Evolutionary conservation across 768 basidiomycete species (phyloP), one percentile per base, ranked within the genome.

Genomic region (Naematelia encephala): DNA sequence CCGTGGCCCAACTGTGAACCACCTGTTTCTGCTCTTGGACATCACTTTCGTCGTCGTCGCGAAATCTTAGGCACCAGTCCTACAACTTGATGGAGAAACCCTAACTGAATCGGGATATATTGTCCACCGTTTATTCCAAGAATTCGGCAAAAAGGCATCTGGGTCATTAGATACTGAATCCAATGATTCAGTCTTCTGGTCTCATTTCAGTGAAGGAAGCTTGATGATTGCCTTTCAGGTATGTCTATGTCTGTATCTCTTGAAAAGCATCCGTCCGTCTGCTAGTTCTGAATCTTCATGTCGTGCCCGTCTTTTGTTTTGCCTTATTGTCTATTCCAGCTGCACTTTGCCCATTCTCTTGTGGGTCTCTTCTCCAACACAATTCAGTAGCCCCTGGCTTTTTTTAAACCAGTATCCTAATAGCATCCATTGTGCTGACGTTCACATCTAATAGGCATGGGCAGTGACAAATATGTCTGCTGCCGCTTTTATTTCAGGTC

Each of bases 201-300:
- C 57, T 12, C 68, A 72, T 54, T 75, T 66, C 43, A 45, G 67
- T 22, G 75, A 77, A 52, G 75, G 70, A 3, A 66, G 60, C 30
- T 51, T 70, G 45, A 70, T 75, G 70, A 59, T 63, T 19, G 54
- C 66, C 42, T 53, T 77, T 27, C 71, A 73, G 49, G 68, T 68
- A 44, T 46, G 63, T 8, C 56, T 61, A 3, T 56, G 58, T 28
- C 53, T n/a, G 53, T 44, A 21, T 29, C 23, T 1, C 51, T 22
- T 51, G 56, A 29, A 43, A 61, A 56, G 55, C 30, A 21, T 3
- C 2, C 23, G 39, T 56, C n/a, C n/a, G n/a, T n/a, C n/a, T n/a
- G n/a, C n/a, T n/a, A n/a, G n/a, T n/a, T n/a, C n/a, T n/a, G n/a
- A n/a, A n/a, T n/a, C n/a, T n/a, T n/a, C n/a, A n/a, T n/a, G n/a